A percentile compares a stretch with the other conserved stretches of the same genome.
These are phyloP conservation scores for Fraxinus pennsylvanica DNA, from an alignment of 257 asterid species.

Conservation along the genomic window DNA sequence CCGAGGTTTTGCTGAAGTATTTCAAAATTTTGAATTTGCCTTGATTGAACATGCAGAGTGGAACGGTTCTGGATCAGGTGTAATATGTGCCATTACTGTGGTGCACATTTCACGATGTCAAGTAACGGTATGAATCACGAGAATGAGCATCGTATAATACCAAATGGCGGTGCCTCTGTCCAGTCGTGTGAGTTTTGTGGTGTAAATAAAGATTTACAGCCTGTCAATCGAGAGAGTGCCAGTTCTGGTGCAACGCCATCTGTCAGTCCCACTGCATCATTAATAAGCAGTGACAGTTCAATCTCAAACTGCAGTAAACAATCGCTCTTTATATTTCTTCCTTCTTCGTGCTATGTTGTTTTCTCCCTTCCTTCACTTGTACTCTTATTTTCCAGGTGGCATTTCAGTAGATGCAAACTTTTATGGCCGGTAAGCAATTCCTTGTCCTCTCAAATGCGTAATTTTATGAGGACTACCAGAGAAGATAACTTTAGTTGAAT, in stretches of 20 bases:
- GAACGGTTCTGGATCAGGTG: constrained; percentile 28
- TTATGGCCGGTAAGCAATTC: constrained; percentile 49
- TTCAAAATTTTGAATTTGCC: constrained; percentile 16
- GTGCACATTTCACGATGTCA: constrained; percentile 38
- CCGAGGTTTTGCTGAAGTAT: constrained; percentile 5
- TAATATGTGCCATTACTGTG: constrained; percentile 55
- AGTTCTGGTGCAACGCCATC: constrained; percentile 44
- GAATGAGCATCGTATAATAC: constrained; percentile 34
- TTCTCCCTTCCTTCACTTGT: constrained; percentile 19
- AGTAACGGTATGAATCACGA: constrained; percentile 42
- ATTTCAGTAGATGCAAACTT: constrained; percentile 56
- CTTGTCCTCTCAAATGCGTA: constrained; percentile 12
- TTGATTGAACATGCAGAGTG: constrained; percentile 31
- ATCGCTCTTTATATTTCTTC: constrained; percentile 22
- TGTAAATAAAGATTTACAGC: constrained; percentile 35
- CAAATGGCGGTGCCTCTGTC: constrained; percentile 27
- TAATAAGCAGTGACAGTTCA: constrained; percentile 55
- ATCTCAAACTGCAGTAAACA: constrained; percentile 59
- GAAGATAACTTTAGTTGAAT: constrained; percentile 12
- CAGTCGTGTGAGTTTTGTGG: constrained; percentile 44
- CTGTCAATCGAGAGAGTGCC: constrained; percentile 35
- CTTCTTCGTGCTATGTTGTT: constrained; percentile 5
- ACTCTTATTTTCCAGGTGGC: constrained; percentile 58
- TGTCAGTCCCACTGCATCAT: constrained; percentile 42
- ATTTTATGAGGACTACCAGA: neutral